Evolutionary conservation across 805 yeast species (phyloP), one percentile per base, ranked within the genome.

Genomic region (Monosporozyma servazzii): DNA sequence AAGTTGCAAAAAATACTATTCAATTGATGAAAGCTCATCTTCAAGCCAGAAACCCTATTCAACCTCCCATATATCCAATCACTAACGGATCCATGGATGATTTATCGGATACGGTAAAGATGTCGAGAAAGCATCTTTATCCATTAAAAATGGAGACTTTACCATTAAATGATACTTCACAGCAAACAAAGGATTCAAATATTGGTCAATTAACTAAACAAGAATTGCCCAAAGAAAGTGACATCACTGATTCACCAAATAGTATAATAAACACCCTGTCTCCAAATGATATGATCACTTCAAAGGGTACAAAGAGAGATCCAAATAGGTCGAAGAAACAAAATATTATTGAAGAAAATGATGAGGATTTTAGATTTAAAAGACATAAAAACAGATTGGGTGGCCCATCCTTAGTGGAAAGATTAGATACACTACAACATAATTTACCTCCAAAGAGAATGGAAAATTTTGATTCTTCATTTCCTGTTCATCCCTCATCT

Each of bases 381-480:
- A 60, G 69, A 37, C 69, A 65, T 50, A 62, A 58, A 50, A 59
- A 51, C 20, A 60, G 58, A 43, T 47, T 54, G 3, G 68, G 67
- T 5, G 54, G 57, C 0, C 66, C 67, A 2, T 52, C 65, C 11
- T 45, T 66, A 30, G 69, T 68, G 1, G 68, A 66, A 48, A 30
- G 66, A 46, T 49, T 66, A 21, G 68, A 64, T 49, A 58, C 58
- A 47, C 48, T 66, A 27, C 67, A 63, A 40, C 63, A 60, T 50
- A 53, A 59, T 11, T 56, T 55, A 40, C 57, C 55, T 40, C 67
- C 71, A 9, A 61, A 61, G 50, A 54, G 67, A 58, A 56, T 67
- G 29, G 69, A 65, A 29, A 64, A 64, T 51, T 67, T 67, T 48
- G 66, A 66, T 48, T 66, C 70, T 0, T 64, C 68, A 3, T 48